Evolutionary conservation across 2,329 filamentous ascomycete species (phyloP).

Genomic region (Bretziella fagacearum): DNA sequence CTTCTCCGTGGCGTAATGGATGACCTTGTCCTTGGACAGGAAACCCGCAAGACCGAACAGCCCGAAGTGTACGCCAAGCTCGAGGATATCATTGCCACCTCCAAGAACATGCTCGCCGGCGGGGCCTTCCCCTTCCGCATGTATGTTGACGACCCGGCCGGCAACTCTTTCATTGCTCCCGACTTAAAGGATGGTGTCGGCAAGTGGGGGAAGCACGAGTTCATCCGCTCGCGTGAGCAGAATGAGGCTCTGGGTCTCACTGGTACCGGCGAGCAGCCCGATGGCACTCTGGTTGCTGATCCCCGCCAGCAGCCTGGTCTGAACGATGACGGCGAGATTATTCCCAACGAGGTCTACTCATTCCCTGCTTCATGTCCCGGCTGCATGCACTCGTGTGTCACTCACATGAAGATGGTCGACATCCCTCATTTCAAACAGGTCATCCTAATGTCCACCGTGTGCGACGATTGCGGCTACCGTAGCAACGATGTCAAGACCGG

Average conservation of each 20-base stretch:
- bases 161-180: conserved; percentile 93
- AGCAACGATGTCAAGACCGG: conserved; percentile 97
- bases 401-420: conserved; percentile 97
- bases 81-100: conserved; percentile 54
- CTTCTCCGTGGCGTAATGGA: conserved; percentile 62
- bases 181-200: conserved; percentile 61
- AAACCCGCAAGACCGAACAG: conserved; percentile 57
- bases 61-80: conserved; percentile 70
- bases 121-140: conserved; percentile 75
- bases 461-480: conserved; percentile 80
- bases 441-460: conserved; percentile 85
- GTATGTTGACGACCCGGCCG: conserved; percentile 74
- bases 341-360: conserved; percentile 79
- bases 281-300: conserved; percentile 21
- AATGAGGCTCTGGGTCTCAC: conserved; percentile 72
- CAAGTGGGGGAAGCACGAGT: conserved; percentile 80
- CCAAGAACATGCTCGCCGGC: conserved; percentile 61
- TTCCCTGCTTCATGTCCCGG: conserved; percentile 87
- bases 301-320: conserved; percentile 19
- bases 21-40: conserved; percentile 67
- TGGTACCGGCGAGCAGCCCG: conserved; percentile 29
- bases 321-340: conserved; percentile 54
- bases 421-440: conserved; percentile 98
- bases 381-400: conserved; percentile 69
- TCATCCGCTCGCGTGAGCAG: conserved; percentile 64